These are phyloP conservation scores for Casaregolazyma lundiana DNA, from an alignment of 1,139 yeast genomes.

Conservation along the genomic window DNA sequence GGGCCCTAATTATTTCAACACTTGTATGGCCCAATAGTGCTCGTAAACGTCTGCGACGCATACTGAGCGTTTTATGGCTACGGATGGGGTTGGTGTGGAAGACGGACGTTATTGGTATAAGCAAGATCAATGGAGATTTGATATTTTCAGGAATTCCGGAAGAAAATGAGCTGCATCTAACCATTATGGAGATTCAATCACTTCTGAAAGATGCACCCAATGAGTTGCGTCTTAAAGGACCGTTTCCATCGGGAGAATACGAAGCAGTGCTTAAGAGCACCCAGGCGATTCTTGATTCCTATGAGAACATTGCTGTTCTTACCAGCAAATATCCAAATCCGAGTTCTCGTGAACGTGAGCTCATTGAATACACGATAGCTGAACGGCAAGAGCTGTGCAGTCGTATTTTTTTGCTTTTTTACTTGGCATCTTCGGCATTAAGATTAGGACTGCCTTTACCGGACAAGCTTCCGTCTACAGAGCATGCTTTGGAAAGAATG, in stretches of 20 bases:
- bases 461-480: slow-evolving; percentile 70
- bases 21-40: slow-evolving; percentile 73
- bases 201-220: slow-evolving; percentile 68
- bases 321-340: slow-evolving; percentile 58
- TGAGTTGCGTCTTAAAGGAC: slow-evolving; percentile 72
- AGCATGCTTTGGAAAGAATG: slow-evolving; percentile 68
- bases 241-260: slow-evolving; percentile 56
- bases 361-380: slow-evolving; percentile 49
- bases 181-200: slow-evolving; percentile 59
- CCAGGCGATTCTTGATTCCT: slow-evolving; percentile 65
- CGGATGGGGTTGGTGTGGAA: slow-evolving; percentile 82
- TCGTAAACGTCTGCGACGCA: slow-evolving; percentile 58
- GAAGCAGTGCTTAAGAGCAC: slow-evolving; percentile 50
- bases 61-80: slow-evolving; percentile 67
- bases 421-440: slow-evolving; percentile 75
- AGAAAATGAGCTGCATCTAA: slow-evolving; percentile 39
- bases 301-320: slow-evolving; percentile 65
- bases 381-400: slow-evolving; percentile 70
- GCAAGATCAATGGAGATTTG: slow-evolving; percentile 12
- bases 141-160: slow-evolving; percentile 28
- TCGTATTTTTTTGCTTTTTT: slow-evolving; percentile 65
- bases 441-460: slow-evolving; percentile 74
- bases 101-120: slow-evolving; percentile 45
- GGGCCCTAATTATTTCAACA: slow-evolving; percentile 65
- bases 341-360: slow-evolving; percentile 50